A percentile compares a stretch with the other conserved stretches of the same genome.
These are phyloP conservation scores for Coemansia sp. DNA, from an alignment of 192 early-diverging fungal genomes.

Conservation along the genomic window DNA sequence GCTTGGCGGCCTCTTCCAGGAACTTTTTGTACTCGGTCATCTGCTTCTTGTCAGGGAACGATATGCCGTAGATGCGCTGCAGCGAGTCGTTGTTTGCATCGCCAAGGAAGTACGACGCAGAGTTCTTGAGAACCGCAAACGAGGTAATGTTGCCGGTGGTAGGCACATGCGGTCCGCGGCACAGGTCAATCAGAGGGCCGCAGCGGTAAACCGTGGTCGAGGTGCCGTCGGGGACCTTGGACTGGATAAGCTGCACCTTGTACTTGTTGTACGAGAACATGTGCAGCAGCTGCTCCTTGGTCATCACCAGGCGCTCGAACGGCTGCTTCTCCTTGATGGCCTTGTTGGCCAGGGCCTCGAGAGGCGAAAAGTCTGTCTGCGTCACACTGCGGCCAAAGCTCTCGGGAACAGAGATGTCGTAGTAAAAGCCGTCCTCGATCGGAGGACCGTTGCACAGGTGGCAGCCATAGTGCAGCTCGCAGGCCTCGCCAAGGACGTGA, in stretches of 20 bases:
- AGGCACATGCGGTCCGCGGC: constrained; percentile 94
- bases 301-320: constrained; percentile 84
- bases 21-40: constrained; percentile 96
- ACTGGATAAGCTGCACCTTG: constrained; percentile 92
- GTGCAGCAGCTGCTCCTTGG: constrained; percentile 86
- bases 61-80: constrained; percentile 98
- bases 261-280: constrained; percentile 99
- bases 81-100: constrained; percentile 96
- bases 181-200: constrained; percentile 96
- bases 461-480: constrained; percentile 96
- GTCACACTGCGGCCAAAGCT: constrained; percentile 62
- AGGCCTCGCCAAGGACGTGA: constrained; percentile 94
- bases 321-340: constrained; percentile 94
- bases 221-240: constrained; percentile 87
- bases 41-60: constrained; percentile 98
- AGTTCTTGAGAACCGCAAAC: constrained; percentile 93
- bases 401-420: constrained; percentile 87
- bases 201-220: constrained; percentile 98
- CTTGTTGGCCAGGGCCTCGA: constrained; percentile 84
- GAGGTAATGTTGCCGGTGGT: constrained; percentile 92
- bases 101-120: constrained; percentile 96
- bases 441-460: constrained; percentile 97
- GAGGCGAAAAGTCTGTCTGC: constrained; percentile 76
- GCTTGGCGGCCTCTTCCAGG: constrained; percentile 92
- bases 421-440: constrained; percentile 93